phyloP scores from a whole-genome alignment of 1,284 basidiomycete genomes.

The Volvariella volvacea region DNA sequence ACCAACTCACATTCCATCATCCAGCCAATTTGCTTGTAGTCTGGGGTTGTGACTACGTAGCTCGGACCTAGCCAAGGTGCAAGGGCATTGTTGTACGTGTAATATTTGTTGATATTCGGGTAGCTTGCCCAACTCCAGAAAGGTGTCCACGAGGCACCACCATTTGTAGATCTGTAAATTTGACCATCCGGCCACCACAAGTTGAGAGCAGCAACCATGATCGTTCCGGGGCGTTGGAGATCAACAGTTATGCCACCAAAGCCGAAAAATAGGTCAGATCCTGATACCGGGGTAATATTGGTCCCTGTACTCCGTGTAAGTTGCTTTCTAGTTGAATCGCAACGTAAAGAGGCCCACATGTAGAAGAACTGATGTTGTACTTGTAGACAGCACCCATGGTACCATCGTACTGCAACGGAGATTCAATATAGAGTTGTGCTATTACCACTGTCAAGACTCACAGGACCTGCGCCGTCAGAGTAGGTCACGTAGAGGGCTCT shows the following conservation, averaged over 20 bases:
- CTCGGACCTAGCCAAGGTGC: constrained; percentile 54
- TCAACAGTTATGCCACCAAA: constrained; percentile 59
- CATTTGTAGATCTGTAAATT: constrained; percentile 53
- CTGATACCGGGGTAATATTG: constrained; percentile 46
- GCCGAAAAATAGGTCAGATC: constrained; percentile 38
- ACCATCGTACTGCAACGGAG: constrained; percentile 43
- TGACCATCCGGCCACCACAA: constrained; percentile 63
- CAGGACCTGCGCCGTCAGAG: constrained; percentile 34
- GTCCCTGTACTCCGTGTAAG: constrained; percentile 29
- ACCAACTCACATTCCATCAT: constrained; percentile 39
- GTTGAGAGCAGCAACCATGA: constrained; percentile 64
- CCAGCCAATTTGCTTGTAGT: constrained; percentile 39
- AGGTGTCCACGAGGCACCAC: constrained; percentile 47
- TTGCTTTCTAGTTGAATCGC: not conserved
- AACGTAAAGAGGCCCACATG: constrained; percentile 31
- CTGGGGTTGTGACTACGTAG: constrained; percentile 32
- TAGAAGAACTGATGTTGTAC: constrained; percentile 44
- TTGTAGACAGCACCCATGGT: constrained; percentile 39
- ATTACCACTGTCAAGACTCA: constrained; percentile 12
- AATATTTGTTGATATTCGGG: constrained; percentile 44
- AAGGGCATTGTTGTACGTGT: constrained; percentile 44
- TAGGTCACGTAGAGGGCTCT: constrained; percentile 54
- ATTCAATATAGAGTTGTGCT: not conserved
- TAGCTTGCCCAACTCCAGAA: constrained; percentile 50
- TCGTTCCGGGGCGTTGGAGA: constrained; percentile 48